These are phyloP conservation scores for Aspergillus sp. DNA, from an alignment of 2,329 filamentous ascomycete genomes.

Conservation along the genomic window DNA sequence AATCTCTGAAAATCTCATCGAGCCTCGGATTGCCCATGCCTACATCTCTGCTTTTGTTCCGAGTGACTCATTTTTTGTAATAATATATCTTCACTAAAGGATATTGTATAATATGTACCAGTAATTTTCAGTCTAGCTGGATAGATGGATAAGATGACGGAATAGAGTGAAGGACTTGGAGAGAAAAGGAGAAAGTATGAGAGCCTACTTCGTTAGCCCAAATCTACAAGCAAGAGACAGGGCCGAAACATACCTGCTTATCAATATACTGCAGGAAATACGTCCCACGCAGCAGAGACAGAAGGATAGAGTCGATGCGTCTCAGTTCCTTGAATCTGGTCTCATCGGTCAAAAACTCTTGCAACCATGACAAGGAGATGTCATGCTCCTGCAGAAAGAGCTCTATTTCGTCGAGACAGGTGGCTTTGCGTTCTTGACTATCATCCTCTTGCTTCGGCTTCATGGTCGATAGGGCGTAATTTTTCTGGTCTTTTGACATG, in stretches of 20 bases:
- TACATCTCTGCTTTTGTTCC: too few species aligned
- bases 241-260: slow-evolving; percentile 29
- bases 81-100: too few species aligned
- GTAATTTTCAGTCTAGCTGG: too few species aligned
- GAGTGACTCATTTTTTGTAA: too few species aligned
- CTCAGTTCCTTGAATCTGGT: slow-evolving; percentile 22
- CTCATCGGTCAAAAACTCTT: slow-evolving; percentile 40
- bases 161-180: too few species aligned
- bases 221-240: too few species aligned
- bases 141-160: too few species aligned
- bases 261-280: slow-evolving; percentile 47
- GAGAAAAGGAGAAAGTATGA: slow-evolving; percentile 28
- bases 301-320: slow-evolving; percentile 44
- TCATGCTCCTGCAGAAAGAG: slow-evolving; percentile 44
- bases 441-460: slow-evolving; percentile 3
- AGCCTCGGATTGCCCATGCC: too few species aligned
- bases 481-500: neutral
- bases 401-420: slow-evolving; percentile 40
- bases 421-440: slow-evolving; percentile 13
- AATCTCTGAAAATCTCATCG: too few species aligned
- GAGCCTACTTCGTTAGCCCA: slow-evolving; percentile 28
- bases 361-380: slow-evolving; percentile 36
- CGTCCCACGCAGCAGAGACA: slow-evolving; percentile 42
- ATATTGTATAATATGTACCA: too few species aligned
- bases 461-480: neutral